Percentiles rank a stretch among this genome's conserved stretches.
These are phyloP conservation scores for Neospermospora avenae DNA, from an alignment of 2,329 filamentous ascomycete species.

Conservation along the genomic window DNA sequence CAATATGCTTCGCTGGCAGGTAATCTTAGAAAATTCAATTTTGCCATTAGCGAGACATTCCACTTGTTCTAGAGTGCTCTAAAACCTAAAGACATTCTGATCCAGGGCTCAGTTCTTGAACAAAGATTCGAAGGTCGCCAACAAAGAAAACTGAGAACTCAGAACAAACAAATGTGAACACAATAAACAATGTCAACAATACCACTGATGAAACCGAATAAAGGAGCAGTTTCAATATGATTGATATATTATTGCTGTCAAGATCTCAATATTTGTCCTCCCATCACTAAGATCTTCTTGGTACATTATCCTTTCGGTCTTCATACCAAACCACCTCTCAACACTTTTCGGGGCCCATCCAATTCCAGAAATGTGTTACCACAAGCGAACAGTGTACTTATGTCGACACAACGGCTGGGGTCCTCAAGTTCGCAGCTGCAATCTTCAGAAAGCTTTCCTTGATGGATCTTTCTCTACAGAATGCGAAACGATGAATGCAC, in stretches of 20 bases:
- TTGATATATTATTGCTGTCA: neutral
- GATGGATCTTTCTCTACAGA: neutral
- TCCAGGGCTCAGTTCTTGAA: neutral
- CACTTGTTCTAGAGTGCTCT: neutral
- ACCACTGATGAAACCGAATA: neutral
- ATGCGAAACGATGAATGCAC: constrained; percentile 14
- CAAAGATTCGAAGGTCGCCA: neutral
- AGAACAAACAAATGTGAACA: neutral
- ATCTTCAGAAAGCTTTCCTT: constrained; percentile 6
- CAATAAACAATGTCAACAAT: constrained; percentile 9
- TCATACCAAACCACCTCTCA: neutral
- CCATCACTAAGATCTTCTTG: no score
- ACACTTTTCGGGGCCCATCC: neutral
- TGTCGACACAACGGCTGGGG: constrained; percentile 19
- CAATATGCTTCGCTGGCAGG: neutral
- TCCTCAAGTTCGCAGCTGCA: constrained; percentile 9
- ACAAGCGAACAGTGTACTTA: constrained; percentile 11
- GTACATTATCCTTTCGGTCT: neutral
- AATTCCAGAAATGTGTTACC: constrained; percentile 17
- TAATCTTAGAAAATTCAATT: neutral
- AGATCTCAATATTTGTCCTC: neutral
- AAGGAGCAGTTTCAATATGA: neutral
- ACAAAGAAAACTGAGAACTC: neutral
- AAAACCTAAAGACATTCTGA: neutral
- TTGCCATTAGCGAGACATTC: neutral